These are phyloP conservation scores for Polytolypa hystricis DNA, from an alignment of 2,329 filamentous ascomycete species.

Conservation along the genomic window DNA sequence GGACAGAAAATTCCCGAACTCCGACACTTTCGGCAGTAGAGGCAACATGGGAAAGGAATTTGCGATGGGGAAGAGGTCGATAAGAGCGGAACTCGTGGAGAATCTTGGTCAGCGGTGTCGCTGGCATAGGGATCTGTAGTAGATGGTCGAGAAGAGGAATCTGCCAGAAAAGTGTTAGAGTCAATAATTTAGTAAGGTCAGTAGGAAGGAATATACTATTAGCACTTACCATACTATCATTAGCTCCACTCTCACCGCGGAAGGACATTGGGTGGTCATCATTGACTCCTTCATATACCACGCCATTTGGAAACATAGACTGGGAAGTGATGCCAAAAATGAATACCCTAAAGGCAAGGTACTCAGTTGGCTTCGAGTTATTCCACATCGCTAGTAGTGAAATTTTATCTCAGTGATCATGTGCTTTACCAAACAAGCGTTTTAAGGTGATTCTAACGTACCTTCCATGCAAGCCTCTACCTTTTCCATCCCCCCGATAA, in stretches of 20 bases:
- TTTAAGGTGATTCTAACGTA: conserved; percentile 28
- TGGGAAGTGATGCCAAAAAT: conserved; percentile 94
- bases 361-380: conserved; percentile 71
- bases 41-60: conserved; percentile 66
- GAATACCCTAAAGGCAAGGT: conserved; percentile 87
- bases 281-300: conserved; percentile 76
- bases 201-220: background rate
- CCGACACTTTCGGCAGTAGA: conserved; percentile 39
- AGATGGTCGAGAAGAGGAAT: conserved; percentile 83
- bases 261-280: conserved; percentile 63
- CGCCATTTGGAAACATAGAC: conserved; percentile 86
- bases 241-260: conserved; percentile 85
- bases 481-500: conserved; percentile 53
- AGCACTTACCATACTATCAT: conserved; percentile 66
- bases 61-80: conserved; percentile 75
- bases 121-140: conserved; percentile 74
- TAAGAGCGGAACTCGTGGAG: conserved; percentile 82
- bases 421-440: background rate
- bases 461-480: conserved; percentile 74
- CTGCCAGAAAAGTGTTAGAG: conserved; percentile 19
- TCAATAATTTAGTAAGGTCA: background rate
- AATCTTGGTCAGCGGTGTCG: conserved; percentile 79
- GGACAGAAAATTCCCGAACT: conserved; percentile 26
- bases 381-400: conserved; percentile 63
- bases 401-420: conserved; percentile 1